A percentile compares a stretch with the other conserved stretches of the same genome.
These are phyloP conservation scores for Paramecium octaurelia DNA, from an alignment of 73 alveolate species.

Conservation along the genomic window DNA sequence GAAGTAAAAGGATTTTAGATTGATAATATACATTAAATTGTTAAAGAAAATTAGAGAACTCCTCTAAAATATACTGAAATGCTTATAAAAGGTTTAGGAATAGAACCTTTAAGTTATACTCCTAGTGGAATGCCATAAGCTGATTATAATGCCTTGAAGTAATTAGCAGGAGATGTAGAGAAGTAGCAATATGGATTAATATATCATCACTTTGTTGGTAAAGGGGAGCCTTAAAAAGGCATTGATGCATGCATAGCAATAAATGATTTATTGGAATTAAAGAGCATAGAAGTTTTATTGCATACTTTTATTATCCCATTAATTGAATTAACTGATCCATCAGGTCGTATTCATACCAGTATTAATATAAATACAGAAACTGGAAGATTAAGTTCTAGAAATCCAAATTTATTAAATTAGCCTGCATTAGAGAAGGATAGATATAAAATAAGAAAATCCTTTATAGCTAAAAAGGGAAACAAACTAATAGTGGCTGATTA, in stretches of 20 bases:
- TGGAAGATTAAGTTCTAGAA: slow-evolving; percentile 88
- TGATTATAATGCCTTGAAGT: slow-evolving; percentile 70
- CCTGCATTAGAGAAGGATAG: slow-evolving; percentile 87
- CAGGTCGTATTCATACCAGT: slow-evolving; percentile 81
- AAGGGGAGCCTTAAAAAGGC: slow-evolving; percentile 78
- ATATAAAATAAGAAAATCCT: slow-evolving; percentile 80
- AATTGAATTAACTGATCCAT: slow-evolving; percentile 60
- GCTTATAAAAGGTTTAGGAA: slow-evolving; percentile 82
- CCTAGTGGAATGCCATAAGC: slow-evolving; percentile 81
- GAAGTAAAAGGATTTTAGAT: slow-evolving; percentile 8
- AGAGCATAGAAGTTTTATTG: slow-evolving; percentile 73
- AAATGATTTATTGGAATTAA: slow-evolving; percentile 67
- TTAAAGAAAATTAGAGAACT: slow-evolving; percentile 66
- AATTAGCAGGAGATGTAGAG: slow-evolving; percentile 81
- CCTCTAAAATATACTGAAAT: slow-evolving; percentile 69
- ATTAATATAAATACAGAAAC: slow-evolving; percentile 93
- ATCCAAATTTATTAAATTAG: slow-evolving; percentile 90
- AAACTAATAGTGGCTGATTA: slow-evolving; percentile 93
- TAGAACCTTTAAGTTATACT: slow-evolving; percentile 65
- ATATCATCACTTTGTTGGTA: slow-evolving; percentile 64
- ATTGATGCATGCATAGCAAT: slow-evolving; percentile 76
- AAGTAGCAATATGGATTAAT: slow-evolving; percentile 77
- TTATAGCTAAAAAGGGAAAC: slow-evolving; percentile 80
- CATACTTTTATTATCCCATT: slow-evolving; percentile 81
- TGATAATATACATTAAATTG: slow-evolving; percentile 53